phyloP scores from a whole-genome alignment of 1,139 yeast species.

The Geotrichum klebahnii region DNA sequence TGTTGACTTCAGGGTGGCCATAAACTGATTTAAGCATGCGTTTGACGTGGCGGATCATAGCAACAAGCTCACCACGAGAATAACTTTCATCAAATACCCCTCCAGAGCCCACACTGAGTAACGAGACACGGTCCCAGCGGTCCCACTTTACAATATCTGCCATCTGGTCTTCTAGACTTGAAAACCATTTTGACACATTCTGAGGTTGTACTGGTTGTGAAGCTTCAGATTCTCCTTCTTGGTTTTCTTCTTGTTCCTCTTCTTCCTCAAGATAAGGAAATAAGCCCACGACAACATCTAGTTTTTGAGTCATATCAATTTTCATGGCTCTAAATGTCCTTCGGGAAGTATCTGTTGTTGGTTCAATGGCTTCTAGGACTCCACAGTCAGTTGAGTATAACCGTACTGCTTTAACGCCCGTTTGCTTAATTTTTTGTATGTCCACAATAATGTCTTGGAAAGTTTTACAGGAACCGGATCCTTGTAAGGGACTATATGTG shows the following conservation, averaged over 20 bases:
- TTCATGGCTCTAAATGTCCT: not conserved
- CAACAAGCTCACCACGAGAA: conserved; percentile 29
- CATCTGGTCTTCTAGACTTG: conserved; percentile 28
- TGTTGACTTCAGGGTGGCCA: conserved; percentile 3
- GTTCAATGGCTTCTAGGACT: conserved; percentile 27
- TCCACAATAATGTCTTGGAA: conserved; percentile 56
- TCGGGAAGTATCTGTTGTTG: not conserved
- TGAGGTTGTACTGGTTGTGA: not conserved
- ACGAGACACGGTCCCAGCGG: conserved; percentile 28
- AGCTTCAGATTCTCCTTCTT: not conserved
- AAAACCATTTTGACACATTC: not conserved
- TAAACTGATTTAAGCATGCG: conserved; percentile 15
- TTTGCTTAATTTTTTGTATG: conserved; percentile 48
- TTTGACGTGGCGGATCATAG: conserved; percentile 30
- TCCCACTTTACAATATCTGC: conserved; percentile 27
- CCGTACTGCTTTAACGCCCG: conserved; percentile 29
- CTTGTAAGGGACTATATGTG: conserved; percentile 76
- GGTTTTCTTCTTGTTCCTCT: conserved; percentile 9
- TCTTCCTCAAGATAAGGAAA: conserved; percentile 28
- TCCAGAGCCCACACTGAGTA: conserved; percentile 33
- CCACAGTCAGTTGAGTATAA: conserved; percentile 31
- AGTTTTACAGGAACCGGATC: conserved; percentile 70
- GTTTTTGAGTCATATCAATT: conserved; percentile 9
- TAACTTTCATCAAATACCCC: conserved; percentile 31
- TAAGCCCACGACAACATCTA: conserved; percentile 30